phyloP scores from a whole-genome alignment of 352 stramenopile species.

The Elongisporangium anandrum region DNA sequence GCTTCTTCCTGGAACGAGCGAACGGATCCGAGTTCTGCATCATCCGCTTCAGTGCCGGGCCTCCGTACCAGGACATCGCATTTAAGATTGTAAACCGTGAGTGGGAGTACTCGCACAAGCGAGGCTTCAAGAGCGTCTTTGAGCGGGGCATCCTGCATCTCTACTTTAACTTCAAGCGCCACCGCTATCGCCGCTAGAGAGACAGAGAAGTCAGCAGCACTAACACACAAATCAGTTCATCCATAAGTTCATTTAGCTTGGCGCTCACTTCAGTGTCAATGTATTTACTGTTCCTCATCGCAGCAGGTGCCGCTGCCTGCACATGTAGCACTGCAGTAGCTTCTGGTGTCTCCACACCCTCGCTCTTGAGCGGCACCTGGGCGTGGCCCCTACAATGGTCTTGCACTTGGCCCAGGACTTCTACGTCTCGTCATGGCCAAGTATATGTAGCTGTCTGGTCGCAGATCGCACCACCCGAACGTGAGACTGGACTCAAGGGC shows the following conservation, averaged over 20 bases:
- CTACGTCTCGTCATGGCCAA: too few species aligned
- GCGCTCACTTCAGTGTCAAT: neutral
- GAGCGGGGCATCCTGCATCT: conserved; percentile 97
- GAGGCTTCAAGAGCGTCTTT: conserved; percentile 98
- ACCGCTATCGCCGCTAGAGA: conserved; percentile 93
- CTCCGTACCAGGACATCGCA: conserved; percentile 99
- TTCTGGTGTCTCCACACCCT: conserved; percentile 64
- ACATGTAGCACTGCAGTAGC: conserved; percentile 50
- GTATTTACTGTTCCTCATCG: conserved; percentile 1
- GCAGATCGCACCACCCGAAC: too few species aligned
- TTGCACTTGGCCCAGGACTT: too few species aligned
- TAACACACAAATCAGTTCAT: neutral
- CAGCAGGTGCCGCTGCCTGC: conserved; percentile 19
- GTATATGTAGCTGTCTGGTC: too few species aligned
- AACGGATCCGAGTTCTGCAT: conserved; percentile 96
- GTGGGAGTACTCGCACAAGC: conserved; percentile 97
- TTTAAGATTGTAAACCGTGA: conserved; percentile 99
- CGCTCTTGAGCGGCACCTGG: conserved; percentile 91
- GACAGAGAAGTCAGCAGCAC: neutral
- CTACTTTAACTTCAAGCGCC: conserved; percentile 99
- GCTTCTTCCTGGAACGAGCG: conserved; percentile 93
- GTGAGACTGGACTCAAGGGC: too few species aligned
- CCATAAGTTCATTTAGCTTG: neutral
- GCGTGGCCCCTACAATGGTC: too few species aligned
- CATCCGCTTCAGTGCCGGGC: conserved; percentile 96